Evolutionary conservation across 176 grass and related monocot species (phyloP).

Genomic region (Oryza brachyantha): DNA sequence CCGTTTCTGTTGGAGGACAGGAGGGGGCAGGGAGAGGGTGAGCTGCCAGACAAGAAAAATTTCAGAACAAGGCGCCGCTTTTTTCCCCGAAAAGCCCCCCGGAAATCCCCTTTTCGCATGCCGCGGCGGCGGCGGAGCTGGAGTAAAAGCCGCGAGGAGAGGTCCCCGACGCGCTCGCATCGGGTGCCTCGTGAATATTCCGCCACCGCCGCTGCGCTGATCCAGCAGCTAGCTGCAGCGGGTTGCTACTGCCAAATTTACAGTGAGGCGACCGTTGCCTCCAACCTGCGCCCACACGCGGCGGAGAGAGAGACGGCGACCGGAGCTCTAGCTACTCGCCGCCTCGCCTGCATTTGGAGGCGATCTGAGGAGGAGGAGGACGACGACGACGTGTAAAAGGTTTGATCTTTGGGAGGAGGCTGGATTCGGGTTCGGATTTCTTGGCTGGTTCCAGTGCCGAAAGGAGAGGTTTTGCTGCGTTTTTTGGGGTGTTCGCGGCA

Average conservation of each 20-base stretch:
- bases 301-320: background rate
- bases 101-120: background rate
- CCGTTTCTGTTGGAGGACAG: background rate
- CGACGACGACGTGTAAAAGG: background rate
- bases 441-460: background rate
- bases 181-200: too few relatives aligned
- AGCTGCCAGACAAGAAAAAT: background rate
- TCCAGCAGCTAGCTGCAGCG: too few relatives aligned
- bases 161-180: too few relatives aligned
- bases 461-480: background rate
- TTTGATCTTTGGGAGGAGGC: slow-evolving; percentile 15
- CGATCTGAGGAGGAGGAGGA: slow-evolving; percentile 12
- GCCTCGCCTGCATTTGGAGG: background rate
- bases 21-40: too few relatives aligned
- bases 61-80: background rate
- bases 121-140: background rate
- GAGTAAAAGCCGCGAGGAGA: background rate
- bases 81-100: slow-evolving; percentile 3
- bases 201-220: background rate
- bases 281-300: background rate
- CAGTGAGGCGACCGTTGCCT: slow-evolving; percentile 40
- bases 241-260: background rate
- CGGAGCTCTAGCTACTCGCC: background rate
- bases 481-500: background rate
- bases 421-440: background rate